These are phyloP conservation scores for Microcera coccophila DNA, from an alignment of 2,329 filamentous ascomycete genomes.

Conservation along the genomic window DNA sequence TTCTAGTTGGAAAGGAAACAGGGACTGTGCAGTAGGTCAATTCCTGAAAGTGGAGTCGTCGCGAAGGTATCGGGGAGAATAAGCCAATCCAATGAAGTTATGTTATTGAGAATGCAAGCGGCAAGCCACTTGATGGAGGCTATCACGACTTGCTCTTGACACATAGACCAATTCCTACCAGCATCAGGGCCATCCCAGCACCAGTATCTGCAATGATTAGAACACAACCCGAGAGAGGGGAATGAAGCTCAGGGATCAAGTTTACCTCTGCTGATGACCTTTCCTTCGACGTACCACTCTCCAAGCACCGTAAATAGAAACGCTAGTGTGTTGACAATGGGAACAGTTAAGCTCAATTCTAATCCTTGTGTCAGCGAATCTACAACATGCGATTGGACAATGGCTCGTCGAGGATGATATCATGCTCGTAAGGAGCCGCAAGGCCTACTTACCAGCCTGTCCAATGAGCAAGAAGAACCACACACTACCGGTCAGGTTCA, in stretches of 20 bases:
- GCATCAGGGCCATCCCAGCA: slow-evolving; percentile 74
- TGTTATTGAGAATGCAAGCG: slow-evolving; percentile 5
- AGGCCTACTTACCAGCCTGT: slow-evolving; percentile 67
- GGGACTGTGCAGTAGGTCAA: no score
- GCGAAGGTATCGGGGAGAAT: not conserved
- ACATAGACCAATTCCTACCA: slow-evolving; percentile 78
- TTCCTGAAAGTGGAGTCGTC: slow-evolving; percentile 23
- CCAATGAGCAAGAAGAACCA: slow-evolving; percentile 97
- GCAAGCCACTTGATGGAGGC: not conserved
- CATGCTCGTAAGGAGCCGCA: not conserved
- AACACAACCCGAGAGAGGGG: not conserved
- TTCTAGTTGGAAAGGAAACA: not conserved
- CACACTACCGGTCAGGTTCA: slow-evolving; percentile 88
- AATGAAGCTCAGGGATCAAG: not conserved
- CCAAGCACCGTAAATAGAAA: slow-evolving; percentile 95
- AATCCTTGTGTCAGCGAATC: slow-evolving; percentile 10
- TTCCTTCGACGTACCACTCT: slow-evolving; percentile 91
- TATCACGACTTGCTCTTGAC: slow-evolving; percentile 60
- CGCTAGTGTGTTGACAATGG: slow-evolving; percentile 88
- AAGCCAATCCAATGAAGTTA: slow-evolving; percentile 17
- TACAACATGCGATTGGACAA: slow-evolving; percentile 13
- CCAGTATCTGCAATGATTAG: slow-evolving; percentile 62
- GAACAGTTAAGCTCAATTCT: slow-evolving; percentile 91
- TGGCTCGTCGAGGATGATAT: slow-evolving; percentile 1
- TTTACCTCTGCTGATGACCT: slow-evolving; percentile 77